phyloP scores from a whole-genome alignment of 208 protist genomes.

The Acanthamoeba royreba region DNA sequence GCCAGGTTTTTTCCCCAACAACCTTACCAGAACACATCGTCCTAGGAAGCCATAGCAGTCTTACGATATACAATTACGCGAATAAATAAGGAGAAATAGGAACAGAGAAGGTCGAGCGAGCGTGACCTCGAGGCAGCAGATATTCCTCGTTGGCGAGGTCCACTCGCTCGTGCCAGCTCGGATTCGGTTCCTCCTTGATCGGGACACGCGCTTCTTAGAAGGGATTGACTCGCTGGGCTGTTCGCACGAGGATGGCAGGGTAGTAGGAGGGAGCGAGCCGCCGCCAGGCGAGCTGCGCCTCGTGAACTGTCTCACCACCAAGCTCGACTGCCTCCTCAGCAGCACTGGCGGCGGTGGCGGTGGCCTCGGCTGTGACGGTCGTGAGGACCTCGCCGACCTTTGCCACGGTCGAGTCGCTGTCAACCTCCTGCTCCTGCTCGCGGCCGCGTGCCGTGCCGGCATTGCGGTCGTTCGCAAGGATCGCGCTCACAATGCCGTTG shows the following conservation, averaged over 20 bases:
- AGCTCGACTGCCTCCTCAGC: background rate
- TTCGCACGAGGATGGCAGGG: background rate
- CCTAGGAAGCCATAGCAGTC: too few relatives aligned
- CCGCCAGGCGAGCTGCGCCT: background rate
- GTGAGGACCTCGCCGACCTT: background rate
- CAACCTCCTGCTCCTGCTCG: background rate
- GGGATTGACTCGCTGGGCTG: background rate
- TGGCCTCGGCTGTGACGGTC: background rate
- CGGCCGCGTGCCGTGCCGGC: background rate
- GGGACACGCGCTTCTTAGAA: slow-evolving; percentile 2
- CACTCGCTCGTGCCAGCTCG: too few relatives aligned
- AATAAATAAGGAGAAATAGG: too few relatives aligned
- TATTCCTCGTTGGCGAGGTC: too few relatives aligned
- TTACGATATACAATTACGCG: too few relatives aligned
- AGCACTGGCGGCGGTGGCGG: background rate
- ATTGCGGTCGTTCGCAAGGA: background rate
- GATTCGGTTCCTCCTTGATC: too few relatives aligned
- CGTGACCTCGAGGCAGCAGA: too few relatives aligned
- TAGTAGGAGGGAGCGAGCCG: background rate
- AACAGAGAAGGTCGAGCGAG: too few relatives aligned
- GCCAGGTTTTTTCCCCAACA: too few relatives aligned
- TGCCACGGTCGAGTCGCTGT: background rate
- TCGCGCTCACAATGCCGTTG: background rate
- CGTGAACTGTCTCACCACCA: too few relatives aligned
- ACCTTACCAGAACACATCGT: too few relatives aligned